Evolutionary conservation across 176 grass and related monocot species (phyloP).

Genomic region (barley (Hordeum vulgare)): DNA sequence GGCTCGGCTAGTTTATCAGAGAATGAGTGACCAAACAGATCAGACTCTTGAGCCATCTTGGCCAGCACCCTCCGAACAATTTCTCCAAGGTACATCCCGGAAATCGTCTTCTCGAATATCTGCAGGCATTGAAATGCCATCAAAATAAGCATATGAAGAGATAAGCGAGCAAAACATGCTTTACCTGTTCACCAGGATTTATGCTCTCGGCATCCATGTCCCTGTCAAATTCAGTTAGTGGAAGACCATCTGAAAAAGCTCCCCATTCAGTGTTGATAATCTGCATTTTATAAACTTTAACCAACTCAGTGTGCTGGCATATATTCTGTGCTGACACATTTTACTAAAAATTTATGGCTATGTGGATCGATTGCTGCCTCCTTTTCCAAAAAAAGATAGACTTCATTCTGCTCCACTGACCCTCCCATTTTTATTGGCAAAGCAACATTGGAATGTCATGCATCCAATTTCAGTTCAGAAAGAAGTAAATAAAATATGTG

Average conservation of each 20-base stretch:
- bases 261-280: constrained; percentile 72
- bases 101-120: constrained; percentile 83
- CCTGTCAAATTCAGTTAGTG: constrained; percentile 52
- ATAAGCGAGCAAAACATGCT: not conserved
- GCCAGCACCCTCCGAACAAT: constrained; percentile 41
- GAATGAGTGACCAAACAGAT: constrained; percentile 41
- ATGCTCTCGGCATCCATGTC: constrained; percentile 45
- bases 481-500: not conserved
- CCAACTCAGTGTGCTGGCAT: not conserved
- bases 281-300: not conserved
- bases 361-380: not conserved
- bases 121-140: not conserved
- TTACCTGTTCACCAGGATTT: constrained; percentile 60
- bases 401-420: not conserved
- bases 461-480: not conserved
- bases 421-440: not conserved
- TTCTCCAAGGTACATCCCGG: constrained; percentile 76
- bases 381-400: not conserved
- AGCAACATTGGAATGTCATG: not conserved
- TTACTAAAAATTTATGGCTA: not conserved
- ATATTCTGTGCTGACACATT: not conserved
- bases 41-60: constrained; percentile 38
- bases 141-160: not conserved
- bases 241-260: constrained; percentile 44
- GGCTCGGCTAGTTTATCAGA: constrained; percentile 37